Evolutionary conservation across 148 eudicot genomes (phyloP).

Genomic region (Fagopyrum homotropicum): DNA sequence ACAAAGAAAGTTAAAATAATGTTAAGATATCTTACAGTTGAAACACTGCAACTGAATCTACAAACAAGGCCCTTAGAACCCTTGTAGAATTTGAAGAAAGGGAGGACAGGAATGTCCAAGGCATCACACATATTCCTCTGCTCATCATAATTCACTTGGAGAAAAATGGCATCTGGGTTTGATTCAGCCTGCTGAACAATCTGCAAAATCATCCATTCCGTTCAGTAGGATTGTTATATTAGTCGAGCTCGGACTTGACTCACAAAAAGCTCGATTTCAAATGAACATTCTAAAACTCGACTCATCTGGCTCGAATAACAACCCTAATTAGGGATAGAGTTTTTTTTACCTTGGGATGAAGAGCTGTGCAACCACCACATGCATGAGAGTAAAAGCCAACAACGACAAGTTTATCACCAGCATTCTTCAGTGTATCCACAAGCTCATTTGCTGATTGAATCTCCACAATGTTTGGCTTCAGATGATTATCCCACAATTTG

Average conservation of each 20-base stretch:
- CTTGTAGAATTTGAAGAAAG: conserved; percentile 81
- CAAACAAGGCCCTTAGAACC: conserved; percentile 70
- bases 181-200: conserved; percentile 79
- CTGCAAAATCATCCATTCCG: conserved; percentile 21
- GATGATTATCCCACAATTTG: conserved; percentile 91
- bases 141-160: conserved; percentile 66
- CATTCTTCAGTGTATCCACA: conserved; percentile 41
- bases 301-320: too few relatives aligned
- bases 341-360: conserved; percentile 76
- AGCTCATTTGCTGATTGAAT: conserved; percentile 68
- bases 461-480: conserved; percentile 71
- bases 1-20: neutral
- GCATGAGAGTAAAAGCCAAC: conserved; percentile 87
- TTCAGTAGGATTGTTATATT: too few relatives aligned
- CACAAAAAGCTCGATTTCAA: too few relatives aligned
- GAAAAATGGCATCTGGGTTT: conserved; percentile 58
- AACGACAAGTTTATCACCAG: conserved; percentile 73
- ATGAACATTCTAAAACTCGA: too few relatives aligned
- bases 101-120: conserved; percentile 70
- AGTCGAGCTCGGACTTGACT: too few relatives aligned
- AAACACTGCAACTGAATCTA: conserved; percentile 78
- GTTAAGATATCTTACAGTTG: conserved; percentile 19
- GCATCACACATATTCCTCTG: conserved; percentile 65
- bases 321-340: too few relatives aligned
- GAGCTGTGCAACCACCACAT: conserved; percentile 90